phyloP scores from a whole-genome alignment of 2,329 filamentous ascomycete genomes.

The Xylariaceae sp. region DNA sequence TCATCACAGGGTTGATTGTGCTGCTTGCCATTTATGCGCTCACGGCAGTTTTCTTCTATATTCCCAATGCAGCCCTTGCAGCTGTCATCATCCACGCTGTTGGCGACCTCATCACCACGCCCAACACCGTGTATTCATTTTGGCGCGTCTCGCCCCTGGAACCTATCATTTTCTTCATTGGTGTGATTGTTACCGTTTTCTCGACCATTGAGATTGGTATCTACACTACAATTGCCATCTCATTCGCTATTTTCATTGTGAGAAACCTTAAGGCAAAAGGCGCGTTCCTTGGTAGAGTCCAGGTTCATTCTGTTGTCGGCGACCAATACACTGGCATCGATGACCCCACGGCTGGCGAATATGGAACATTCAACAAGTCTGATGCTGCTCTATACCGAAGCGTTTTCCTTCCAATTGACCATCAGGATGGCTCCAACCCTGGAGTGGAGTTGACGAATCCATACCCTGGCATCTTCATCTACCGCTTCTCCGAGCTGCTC shows the following conservation, averaged over 20 bases:
- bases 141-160: slow-evolving; percentile 91
- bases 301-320: slow-evolving; percentile 76
- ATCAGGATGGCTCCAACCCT: slow-evolving; percentile 87
- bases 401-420: slow-evolving; percentile 81
- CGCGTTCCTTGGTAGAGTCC: slow-evolving; percentile 75
- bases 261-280: slow-evolving; percentile 78
- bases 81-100: slow-evolving; percentile 96
- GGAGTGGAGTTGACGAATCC: slow-evolving; percentile 72
- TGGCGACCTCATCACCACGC: slow-evolving; percentile 83
- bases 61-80: slow-evolving; percentile 72
- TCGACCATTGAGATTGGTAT: slow-evolving; percentile 85
- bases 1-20: slow-evolving; percentile 81
- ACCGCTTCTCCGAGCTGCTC: slow-evolving; percentile 89
- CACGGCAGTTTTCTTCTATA: slow-evolving; percentile 87
- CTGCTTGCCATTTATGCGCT: slow-evolving; percentile 86
- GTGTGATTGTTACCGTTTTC: slow-evolving; percentile 87
- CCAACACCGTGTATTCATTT: slow-evolving; percentile 89
- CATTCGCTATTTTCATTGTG: slow-evolving; percentile 73
- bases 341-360: slow-evolving; percentile 45
- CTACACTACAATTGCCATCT: slow-evolving; percentile 76
- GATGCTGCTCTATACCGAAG: slow-evolving; percentile 50
- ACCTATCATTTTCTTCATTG: slow-evolving; percentile 86
- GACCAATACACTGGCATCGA: slow-evolving; percentile 67
- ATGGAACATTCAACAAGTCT: slow-evolving; percentile 49
- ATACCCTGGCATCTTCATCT: slow-evolving; percentile 91